Evolutionary conservation across 371 early-diverging fungal genomes (phyloP).

Genomic region (Umbelopsis sp.): DNA sequence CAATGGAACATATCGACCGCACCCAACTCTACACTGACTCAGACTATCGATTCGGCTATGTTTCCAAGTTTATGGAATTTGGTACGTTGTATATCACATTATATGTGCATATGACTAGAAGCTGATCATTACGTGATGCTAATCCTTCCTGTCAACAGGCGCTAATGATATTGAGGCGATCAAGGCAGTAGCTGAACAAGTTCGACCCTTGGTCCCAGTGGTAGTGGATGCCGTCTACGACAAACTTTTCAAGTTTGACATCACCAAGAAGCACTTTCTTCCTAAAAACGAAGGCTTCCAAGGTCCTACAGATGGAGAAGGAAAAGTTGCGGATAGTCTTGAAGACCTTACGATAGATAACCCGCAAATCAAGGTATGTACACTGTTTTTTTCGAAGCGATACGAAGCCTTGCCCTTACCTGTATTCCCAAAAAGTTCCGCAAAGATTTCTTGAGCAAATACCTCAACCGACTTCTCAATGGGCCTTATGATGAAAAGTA

Average conservation of each 20-base stretch:
- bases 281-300: constrained; percentile 72
- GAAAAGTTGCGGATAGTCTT: constrained; percentile 39
- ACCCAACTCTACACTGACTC: constrained; percentile 68
- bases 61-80: constrained; percentile 72
- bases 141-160: constrained; percentile 20
- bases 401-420: neutral
- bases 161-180: constrained; percentile 58
- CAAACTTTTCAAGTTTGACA: constrained; percentile 65
- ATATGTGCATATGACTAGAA: constrained; percentile 30
- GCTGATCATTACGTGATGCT: neutral
- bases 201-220: constrained; percentile 75
- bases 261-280: constrained; percentile 66
- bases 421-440: constrained; percentile 49
- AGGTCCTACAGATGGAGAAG: constrained; percentile 26
- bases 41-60: constrained; percentile 74
- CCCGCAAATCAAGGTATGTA: constrained; percentile 64
- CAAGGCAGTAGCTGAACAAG: constrained; percentile 61
- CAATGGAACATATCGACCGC: constrained; percentile 64
- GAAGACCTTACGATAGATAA: constrained; percentile 59
- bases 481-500: constrained; percentile 71
- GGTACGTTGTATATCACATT: constrained; percentile 38
- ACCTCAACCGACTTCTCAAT: constrained; percentile 72
- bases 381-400: no score
- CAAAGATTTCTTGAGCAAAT: constrained; percentile 75
- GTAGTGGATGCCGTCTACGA: constrained; percentile 79